Conservation (phyloP, 1,284 basidiomycete species). For the Mycocalia duriaeana region DNA sequence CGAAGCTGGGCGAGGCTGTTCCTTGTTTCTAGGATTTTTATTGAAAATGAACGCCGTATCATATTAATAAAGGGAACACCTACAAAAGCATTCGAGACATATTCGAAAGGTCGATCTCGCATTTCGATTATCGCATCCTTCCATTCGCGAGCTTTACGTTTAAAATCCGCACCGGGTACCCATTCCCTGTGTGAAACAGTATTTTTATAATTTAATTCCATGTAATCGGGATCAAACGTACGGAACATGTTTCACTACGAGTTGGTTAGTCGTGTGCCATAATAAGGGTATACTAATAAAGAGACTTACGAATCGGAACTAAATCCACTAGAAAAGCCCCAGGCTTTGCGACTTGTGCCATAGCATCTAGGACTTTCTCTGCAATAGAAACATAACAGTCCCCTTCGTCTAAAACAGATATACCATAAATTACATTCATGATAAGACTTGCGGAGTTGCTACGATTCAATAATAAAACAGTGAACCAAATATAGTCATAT, state of each 20-base stretch:
- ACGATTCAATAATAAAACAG: slow-evolving; percentile 1
- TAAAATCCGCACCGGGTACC: slow-evolving; percentile 34
- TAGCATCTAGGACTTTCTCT: slow-evolving; percentile 31
- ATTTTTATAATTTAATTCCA: not conserved
- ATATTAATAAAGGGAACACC: slow-evolving; percentile 7
- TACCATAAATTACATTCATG: slow-evolving; percentile 34
- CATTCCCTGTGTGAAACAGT: slow-evolving; percentile 27
- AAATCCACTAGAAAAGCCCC: slow-evolving; percentile 35
- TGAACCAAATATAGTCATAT: not conserved
- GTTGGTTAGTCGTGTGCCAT: not conserved
- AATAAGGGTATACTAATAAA: not conserved
- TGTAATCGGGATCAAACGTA: slow-evolving; percentile 2
- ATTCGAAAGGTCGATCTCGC: slow-evolving; percentile 30
- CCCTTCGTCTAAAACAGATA: slow-evolving; percentile 24
- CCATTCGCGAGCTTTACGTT: slow-evolving; percentile 32
- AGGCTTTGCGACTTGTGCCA: slow-evolving; percentile 32
- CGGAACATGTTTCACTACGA: slow-evolving; percentile 33
- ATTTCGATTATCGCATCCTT: slow-evolving; percentile 29
- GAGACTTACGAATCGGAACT: slow-evolving; percentile 26
- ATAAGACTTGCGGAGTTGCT: slow-evolving; percentile 38
- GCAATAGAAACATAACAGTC: slow-evolving; percentile 31
- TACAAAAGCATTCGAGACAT: slow-evolving; percentile 24
- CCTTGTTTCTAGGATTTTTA: slow-evolving; percentile 22
- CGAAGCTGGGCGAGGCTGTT: slow-evolving; percentile 26
- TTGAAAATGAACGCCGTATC: not conserved